A percentile compares a stretch with the other conserved stretches of the same genome.
Evolutionary conservation across 2,329 filamentous ascomycete genomes (phyloP).

Genomic region (Fusarium palustre): DNA sequence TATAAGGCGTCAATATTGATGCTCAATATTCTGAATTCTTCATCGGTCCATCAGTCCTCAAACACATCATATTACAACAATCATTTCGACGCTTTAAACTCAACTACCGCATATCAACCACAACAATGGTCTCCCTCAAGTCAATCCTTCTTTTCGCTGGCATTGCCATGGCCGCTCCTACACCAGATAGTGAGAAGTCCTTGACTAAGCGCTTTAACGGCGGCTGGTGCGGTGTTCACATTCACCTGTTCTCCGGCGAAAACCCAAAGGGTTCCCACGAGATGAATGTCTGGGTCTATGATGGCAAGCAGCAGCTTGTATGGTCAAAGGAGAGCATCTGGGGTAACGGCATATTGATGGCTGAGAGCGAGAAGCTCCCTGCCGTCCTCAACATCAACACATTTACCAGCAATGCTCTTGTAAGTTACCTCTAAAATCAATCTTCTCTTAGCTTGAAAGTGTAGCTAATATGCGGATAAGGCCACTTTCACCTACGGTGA

Average conservation of each 20-base stretch:
- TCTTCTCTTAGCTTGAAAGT: background rate
- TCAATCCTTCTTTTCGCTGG: background rate
- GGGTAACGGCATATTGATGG: background rate
- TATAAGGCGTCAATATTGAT: background rate
- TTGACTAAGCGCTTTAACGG: conserved; percentile 6
- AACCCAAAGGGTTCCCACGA: background rate
- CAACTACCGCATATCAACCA: background rate
- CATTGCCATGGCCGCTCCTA: conserved; percentile 1
- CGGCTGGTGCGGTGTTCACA: conserved; percentile 11
- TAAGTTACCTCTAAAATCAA: background rate
- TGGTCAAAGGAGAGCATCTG: conserved; percentile 12
- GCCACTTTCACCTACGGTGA: conserved; percentile 8
- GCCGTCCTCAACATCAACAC: background rate
- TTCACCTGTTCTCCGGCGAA: background rate
- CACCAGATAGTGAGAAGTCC: background rate
- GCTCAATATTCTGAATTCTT: background rate
- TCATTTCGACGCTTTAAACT: background rate
- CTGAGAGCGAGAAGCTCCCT: background rate
- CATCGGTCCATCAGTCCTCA: background rate
- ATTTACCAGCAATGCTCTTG: background rate
- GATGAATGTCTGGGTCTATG: conserved; percentile 8
- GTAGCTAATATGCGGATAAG: background rate
- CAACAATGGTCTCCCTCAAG: conserved; percentile 1
- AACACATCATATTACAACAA: background rate
- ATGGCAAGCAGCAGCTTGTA: background rate